A percentile compares a stretch with the other conserved stretches of the same genome.
phyloP scores from a whole-genome alignment of 2,329 filamentous ascomycete genomes.

The Sarocladium brachiariae region DNA sequence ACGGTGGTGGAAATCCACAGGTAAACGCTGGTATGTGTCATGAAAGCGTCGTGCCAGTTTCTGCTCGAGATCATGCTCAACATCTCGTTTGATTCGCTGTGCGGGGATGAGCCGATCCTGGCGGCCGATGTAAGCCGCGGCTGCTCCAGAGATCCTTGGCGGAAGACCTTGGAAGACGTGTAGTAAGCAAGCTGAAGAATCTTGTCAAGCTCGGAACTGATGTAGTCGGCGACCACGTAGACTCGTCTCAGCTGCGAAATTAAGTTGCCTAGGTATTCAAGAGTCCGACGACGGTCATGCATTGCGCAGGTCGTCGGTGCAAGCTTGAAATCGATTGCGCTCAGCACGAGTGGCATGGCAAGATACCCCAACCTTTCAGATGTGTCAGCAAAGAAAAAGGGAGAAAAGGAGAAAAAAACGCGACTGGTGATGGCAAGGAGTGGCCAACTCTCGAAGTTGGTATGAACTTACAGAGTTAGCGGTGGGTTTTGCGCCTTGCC shows the following conservation, averaged over 20 bases:
- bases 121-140: background rate
- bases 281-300: background rate
- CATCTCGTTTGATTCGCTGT: background rate
- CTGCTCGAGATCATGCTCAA: background rate
- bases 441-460: too few species aligned
- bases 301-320: background rate
- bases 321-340: slow-evolving; percentile 1
- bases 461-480: background rate
- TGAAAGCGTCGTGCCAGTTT: slow-evolving; percentile 1
- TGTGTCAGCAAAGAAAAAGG: background rate
- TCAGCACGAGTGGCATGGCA: background rate
- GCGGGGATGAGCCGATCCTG: background rate
- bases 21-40: background rate
- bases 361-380: background rate
- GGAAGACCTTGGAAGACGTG: background rate
- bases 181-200: background rate
- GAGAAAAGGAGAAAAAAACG: too few species aligned
- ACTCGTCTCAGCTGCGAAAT: background rate
- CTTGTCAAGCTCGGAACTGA: background rate
- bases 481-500: background rate
- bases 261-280: background rate
- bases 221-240: background rate
- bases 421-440: too few species aligned
- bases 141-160: background rate
- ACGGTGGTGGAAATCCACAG: slow-evolving; percentile 1